Evolutionary conservation across 345 rosid genomes (phyloP), one percentile per base, ranked within the genome.

Genomic region (Euphorbia pulcherrima): DNA sequence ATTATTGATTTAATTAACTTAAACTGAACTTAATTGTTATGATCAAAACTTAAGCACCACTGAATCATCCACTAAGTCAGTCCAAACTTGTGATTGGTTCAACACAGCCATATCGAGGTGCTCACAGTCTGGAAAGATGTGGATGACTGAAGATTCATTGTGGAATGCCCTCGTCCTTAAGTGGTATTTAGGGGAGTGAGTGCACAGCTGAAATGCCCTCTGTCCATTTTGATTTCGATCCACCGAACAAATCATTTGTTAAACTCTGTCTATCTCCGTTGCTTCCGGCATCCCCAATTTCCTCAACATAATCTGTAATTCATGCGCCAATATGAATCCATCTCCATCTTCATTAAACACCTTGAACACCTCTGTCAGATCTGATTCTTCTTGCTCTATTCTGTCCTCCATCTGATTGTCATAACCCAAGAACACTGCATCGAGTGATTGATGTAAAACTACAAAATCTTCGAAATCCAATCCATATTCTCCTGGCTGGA

Each of bases 341-440:
- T 93, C 98, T 0, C 98, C 96, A 16, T 90, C 89, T 78, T 82
- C 96, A 23, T 93, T 97, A 44, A 90, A 89, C 60, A 93, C 98
- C 83, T 93, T 93, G 75, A 93, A 93, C 35, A 97, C 96, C 80
- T 90, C 98, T 12, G 84, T 62, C 44, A 93, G 77, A 68, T 93
- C 98, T 0, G 88, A 67, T 27, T 93, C 98, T 55, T 87, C 92
- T 72, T 74, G 82, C 16, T 65, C 40, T 16, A 52, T 53, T 26
- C 26, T 1, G 13, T 30, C 48, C 44, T n/a, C 71, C 1, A 20
- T 75, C 9, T 30, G 16, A 0, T 47, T 77, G 0, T 46, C 72
- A 20, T 37, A 30, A 1, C 87, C 83, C 20, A 82, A 79, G 63
- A 83, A 81, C 11, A 77, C 64, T 8, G 83, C 74, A 68, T 86